A percentile compares a stretch with the other conserved stretches of the same genome.
phyloP scores from a whole-genome alignment of 148 eudicot species.

The Rhododendron vialii region DNA sequence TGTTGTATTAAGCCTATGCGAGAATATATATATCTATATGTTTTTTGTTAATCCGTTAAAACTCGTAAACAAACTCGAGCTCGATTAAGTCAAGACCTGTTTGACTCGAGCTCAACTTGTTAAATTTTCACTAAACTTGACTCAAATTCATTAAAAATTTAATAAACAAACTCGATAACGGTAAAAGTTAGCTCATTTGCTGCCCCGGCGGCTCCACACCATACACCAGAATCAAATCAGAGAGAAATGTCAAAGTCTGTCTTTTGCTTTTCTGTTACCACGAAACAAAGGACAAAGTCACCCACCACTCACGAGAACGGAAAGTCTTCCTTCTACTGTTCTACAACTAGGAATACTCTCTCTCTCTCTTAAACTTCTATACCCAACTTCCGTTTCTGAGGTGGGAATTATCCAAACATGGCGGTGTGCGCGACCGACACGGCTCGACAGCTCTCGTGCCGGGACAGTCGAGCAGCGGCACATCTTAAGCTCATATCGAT shows the following conservation, averaged over 20 bases:
- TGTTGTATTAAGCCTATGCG: no score
- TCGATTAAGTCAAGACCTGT: no score
- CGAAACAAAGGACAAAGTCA: not conserved
- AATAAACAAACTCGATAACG: no score
- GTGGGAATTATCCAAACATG: conserved; percentile 23
- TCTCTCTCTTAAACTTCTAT: not conserved
- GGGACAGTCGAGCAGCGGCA: conserved; percentile 55
- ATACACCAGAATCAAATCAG: not conserved
- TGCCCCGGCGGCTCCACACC: no score
- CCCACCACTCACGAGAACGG: not conserved
- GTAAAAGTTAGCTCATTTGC: no score
- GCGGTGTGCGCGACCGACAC: conserved; percentile 42
- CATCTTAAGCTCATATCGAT: conserved; percentile 51
- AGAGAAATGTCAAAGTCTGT: not conserved
- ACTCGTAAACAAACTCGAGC: no score
- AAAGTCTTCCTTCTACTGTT: not conserved
- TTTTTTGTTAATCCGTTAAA: no score
- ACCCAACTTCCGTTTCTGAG: not conserved
- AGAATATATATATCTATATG: no score
- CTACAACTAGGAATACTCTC: not conserved
- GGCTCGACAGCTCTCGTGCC: conserved; percentile 45
- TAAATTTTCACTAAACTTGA: no score
- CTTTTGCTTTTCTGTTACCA: not conserved
- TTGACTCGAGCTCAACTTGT: no score
- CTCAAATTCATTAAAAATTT: no score